phyloP scores from a whole-genome alignment of 257 asterid species.

The Rauvolfia tetraphylla region DNA sequence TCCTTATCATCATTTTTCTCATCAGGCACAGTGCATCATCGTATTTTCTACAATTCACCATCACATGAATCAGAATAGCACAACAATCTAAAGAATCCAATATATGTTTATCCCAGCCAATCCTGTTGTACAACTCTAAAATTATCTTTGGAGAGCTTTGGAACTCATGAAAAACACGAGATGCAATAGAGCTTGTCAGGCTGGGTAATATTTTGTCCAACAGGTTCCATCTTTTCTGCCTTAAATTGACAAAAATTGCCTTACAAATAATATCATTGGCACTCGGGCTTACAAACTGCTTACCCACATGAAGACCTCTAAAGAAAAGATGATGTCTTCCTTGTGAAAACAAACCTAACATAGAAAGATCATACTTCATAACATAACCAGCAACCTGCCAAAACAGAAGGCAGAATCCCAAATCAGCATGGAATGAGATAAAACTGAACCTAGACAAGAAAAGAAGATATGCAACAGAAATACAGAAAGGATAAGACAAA shows the following conservation, averaged over 20 bases:
- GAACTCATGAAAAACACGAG: conserved; percentile 58
- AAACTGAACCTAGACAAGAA: neutral
- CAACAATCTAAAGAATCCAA: conserved; percentile 47
- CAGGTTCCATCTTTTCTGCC: conserved; percentile 72
- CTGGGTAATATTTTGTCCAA: conserved; percentile 46
- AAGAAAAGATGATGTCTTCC: conserved; percentile 38
- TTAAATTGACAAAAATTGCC: conserved; percentile 61
- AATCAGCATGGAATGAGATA: neutral
- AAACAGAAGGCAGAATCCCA: conserved; percentile 1
- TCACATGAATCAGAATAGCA: conserved; percentile 48
- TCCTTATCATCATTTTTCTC: conserved; percentile 52
- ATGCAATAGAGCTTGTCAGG: conserved; percentile 37
- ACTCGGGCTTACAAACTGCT: conserved; percentile 43
- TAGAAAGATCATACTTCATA: conserved; percentile 34
- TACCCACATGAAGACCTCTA: conserved; percentile 51
- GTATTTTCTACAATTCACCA: conserved; percentile 50
- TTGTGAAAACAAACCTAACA: conserved; percentile 47
- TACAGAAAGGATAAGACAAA: neutral
- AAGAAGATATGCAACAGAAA: neutral
- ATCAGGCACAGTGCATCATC: conserved; percentile 60
- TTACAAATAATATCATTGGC: conserved; percentile 57
- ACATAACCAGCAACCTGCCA: conserved; percentile 4
- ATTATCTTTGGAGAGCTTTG: conserved; percentile 44
- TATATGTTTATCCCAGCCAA: conserved; percentile 30
- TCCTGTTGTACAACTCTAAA: conserved; percentile 46